A percentile compares a stretch with the other conserved stretches of the same genome.
phyloP scores from a whole-genome alignment of 768 basidiomycete species.

The Rubroboletus pulcherrimus region DNA sequence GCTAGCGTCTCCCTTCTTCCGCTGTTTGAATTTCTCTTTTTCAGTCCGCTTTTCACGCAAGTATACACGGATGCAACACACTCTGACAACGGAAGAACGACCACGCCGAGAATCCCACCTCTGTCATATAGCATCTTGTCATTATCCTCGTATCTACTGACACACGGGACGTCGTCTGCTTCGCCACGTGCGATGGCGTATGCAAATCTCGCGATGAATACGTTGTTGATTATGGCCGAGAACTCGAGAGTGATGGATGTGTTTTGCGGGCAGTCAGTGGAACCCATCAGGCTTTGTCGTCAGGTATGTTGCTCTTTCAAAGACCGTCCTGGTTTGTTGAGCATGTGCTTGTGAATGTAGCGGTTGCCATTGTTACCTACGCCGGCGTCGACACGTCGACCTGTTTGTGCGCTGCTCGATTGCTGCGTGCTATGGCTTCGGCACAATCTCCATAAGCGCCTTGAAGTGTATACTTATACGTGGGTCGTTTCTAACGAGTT shows the following conservation, averaged over 20 bases:
- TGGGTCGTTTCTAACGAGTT: slow-evolving; percentile 28
- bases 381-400: slow-evolving; percentile 38
- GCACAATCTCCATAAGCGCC: slow-evolving; percentile 62
- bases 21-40: slow-evolving; percentile 55
- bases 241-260: slow-evolving; percentile 44
- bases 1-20: slow-evolving; percentile 56
- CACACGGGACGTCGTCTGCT: slow-evolving; percentile 61
- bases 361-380: slow-evolving; percentile 50
- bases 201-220: slow-evolving; percentile 54
- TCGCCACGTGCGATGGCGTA: slow-evolving; percentile 60
- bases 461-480: slow-evolving; percentile 58
- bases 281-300: slow-evolving; percentile 53
- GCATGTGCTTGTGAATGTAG: slow-evolving; percentile 28
- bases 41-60: slow-evolving; percentile 47
- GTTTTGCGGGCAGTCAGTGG: slow-evolving; percentile 41
- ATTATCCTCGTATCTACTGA: slow-evolving; percentile 60
- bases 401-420: slow-evolving; percentile 59
- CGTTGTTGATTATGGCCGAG: slow-evolving; percentile 49
- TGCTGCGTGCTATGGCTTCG: slow-evolving; percentile 67
- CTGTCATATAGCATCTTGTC: slow-evolving; percentile 49
- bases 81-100: slow-evolving; percentile 24
- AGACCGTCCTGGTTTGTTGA: neutral
- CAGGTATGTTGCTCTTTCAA: slow-evolving; percentile 41
- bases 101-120: slow-evolving; percentile 28
- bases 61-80: slow-evolving; percentile 41